Evolutionary conservation across 805 yeast genomes (phyloP), one percentile per base, ranked within the genome.

Genomic region (Sungouiella blattae): DNA sequence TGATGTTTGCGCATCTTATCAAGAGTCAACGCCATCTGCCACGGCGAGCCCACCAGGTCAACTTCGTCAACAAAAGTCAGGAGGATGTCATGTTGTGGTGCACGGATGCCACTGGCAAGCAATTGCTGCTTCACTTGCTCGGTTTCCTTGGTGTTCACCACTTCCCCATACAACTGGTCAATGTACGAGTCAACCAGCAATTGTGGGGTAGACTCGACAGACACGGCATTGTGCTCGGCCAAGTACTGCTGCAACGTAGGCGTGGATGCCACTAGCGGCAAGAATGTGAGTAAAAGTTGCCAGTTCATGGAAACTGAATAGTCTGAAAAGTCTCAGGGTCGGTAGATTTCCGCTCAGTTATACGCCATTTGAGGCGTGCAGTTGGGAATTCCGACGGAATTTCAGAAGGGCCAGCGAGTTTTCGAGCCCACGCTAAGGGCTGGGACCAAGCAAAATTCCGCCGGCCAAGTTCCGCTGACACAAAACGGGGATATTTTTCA

Each of bases 91-190:
- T 13, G 13, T n/a, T 31, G 33, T 3, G 27, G 33, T 3, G 5
- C 11, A 4, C 31, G 12, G 8, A 26, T 30, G 11, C 40, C 41
- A 9, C n/a, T 18, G 9, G 18, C 22, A 12, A 42, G n/a, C 17
- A 31, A 25, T 15, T n/a, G 12, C 15, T 27, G 26, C 28, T 37
- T 41, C 32, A 39, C 22, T 5, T 24, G 15, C 3, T 9, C 17
- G 4, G 48, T 33, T 5, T 36, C 41, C 11, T 33, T 15, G 11
- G 41, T 26, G 13, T 28, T 33, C 5, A 46, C 44, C 2, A 44
- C 28, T 13, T 41, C 44, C 1, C 50, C 49, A 15, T 46, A 46
- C 11, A 46, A 36, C 26, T 44, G 43, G 35, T 46, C 50, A 8
- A 43, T 34, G 23, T 41, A 35, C 20, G 47, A 42, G 11, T 36